Evolutionary conservation across 306 rosid genomes (phyloP), one percentile per base, ranked within the genome.

Genomic region (Abrus pulchellus): DNA sequence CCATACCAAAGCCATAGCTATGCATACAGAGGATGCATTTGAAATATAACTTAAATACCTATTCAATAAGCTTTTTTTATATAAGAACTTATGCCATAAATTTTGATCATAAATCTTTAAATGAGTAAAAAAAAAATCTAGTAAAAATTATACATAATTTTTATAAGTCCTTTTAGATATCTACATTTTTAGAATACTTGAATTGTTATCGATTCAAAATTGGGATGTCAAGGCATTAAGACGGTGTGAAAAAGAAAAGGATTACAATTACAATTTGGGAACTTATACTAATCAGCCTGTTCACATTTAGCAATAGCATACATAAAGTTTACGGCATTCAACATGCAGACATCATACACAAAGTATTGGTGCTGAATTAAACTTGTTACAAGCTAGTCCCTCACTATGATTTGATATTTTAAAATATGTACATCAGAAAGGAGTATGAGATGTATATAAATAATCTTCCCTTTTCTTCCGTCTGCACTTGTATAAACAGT

Each of bases 351-450:
- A 66, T 45, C 34, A 28, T 27, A 74, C 57, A 83, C 71, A 68
- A 5, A 74, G 6, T 53, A 48, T 7, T 11, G 28, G 82, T 27
- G 30, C 75, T 45, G 67, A 64, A 72, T 66, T 38, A 10, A 56
- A 72, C 75, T 70, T 50, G 72, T 59, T 62, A 68, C 78, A 73
- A 50, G 73, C 53, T 49, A 49, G 56, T 36, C 47, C 61, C 78
- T 55, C 60, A 9, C 66, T 45, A 55, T 38, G 34, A 57, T 69
- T 29, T 76, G 29, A 75, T 61, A 41, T 45, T 62, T 20, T 6
- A 66, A 63, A 66, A 59, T 77, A 77, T 72, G 57, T 77, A 81
- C 85, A 86, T 71, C 56, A 47, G 76, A 70, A 76, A 79, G 76
- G 86, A 80, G 78, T 64, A 75, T 53, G 68, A 32, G 64, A 11